Evolutionary conservation across 495 filamentous ascomycete species (phyloP), one percentile per base, ranked within the genome.

Genomic region (Neurospora sp.): DNA sequence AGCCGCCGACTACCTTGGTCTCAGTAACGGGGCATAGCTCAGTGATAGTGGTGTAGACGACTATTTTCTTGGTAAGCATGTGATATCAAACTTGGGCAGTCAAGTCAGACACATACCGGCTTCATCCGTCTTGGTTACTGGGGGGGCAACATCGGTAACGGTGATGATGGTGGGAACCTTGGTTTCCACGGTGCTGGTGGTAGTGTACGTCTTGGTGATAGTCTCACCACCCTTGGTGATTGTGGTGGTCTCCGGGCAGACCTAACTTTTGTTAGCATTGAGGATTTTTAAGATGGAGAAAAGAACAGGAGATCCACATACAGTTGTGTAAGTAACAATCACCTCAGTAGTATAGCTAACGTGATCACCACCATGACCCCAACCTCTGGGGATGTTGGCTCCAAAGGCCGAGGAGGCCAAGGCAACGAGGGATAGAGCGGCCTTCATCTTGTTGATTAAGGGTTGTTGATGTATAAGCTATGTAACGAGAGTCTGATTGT

Each of bases 171-270:
- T 79, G 12, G 77, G 79, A 8, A 79, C 74, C 22, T 45, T 48
- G 8, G 77, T 75, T 74, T 79, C 72, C 61, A 80, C 74, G 70
- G 80, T 81, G 72, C 77, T 80, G 73, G 83, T 81, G 68, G 86
- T 84, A 40, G 84, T 84, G 77, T 84, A 85, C 48, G 84, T 85
- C 35, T 79, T 82, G 39, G 79, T 81, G 74, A 81, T 77, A 44
- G 82, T 82, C 42, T 77, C 75, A 69, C 80, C 79, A 68, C 76
- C 73, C 73, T 79, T 71, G 68, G 79, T 83, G 72, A 79, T 71
- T n/a, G 82, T 84, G 73, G 80, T 76, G 17, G 82, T 84, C 72
- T 82, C 75, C 22, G 83, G 81, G 78, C 84, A 85, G 10, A 77
- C 74, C 35, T 42, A 37, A 14, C 9, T 39, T 39, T 59, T 37